Base-by-base conservation (phyloP, 129 eudicot species). In the Dittrichia graveolens region DNA sequence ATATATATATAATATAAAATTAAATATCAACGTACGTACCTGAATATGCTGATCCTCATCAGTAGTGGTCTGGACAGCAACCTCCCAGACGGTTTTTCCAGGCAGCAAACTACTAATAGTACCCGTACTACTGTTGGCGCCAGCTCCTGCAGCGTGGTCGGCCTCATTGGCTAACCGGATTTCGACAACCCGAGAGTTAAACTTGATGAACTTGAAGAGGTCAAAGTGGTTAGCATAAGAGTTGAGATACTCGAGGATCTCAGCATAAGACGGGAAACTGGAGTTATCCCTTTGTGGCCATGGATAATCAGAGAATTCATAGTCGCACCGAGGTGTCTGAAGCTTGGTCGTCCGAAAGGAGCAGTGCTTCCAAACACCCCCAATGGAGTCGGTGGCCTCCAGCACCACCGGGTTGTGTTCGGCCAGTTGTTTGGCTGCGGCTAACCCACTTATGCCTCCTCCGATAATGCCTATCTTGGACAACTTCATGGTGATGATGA, bases 311-410 rank as follows among this genome's bases (percentile, higher is more conserved):
- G 98, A 94, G 82, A 94, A 94, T 31, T 94, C 99, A 16, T 90
- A 94, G 76, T 94, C 99, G 38, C 97, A 90, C 31, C 99, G 96
- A 61, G 96, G 99, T n/a, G 96, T 94, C 58, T 94, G 99, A 14
- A 94, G 91, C 72, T 88, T 90, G 0, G 99, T 94, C 18, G 96
- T 79, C 69, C 72, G 76, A 42, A 78, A 90, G 5, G 99, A 90
- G 31, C 93, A 82, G 65, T 88, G 96, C 59, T 81, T 82, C 99
- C 99, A 90, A 38, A 94, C 99, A 7, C 97, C 99, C 35, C 99
- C 99, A 9, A 94, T 79, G 39, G 89, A 88, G 73, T 83, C 88
- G 1, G 96, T 80, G 8, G 97, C 91, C 81, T 94, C 99, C 2
- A 94, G 85, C 56, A 94, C 95, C 81, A 88, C 71, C 2, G 99